Evolutionary conservation across 495 filamentous ascomycete genomes (phyloP).

Genomic region (Parathielavia appendiculata): DNA sequence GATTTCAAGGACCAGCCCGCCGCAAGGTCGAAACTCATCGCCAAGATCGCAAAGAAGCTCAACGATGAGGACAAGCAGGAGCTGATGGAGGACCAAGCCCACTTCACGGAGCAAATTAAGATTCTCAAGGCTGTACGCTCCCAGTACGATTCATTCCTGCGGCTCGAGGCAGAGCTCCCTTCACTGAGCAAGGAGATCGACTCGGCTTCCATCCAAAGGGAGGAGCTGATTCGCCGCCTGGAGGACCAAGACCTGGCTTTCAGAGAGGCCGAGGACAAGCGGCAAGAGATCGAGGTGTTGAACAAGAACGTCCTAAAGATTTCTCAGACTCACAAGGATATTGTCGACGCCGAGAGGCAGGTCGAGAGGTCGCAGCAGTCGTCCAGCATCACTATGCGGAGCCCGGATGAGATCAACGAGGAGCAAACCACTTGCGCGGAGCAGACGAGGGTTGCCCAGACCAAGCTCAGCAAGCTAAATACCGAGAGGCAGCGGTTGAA

Average conservation of each 20-base stretch:
- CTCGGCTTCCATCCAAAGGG: conserved; percentile 49
- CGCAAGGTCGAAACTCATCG: conserved; percentile 53
- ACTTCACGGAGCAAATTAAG: conserved; percentile 51
- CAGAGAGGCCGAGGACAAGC: conserved; percentile 56
- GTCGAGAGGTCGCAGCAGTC: conserved; percentile 70
- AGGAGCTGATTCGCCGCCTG: conserved; percentile 56
- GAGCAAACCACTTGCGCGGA: conserved; percentile 65
- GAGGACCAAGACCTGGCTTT: conserved; percentile 71
- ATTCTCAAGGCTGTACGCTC: conserved; percentile 54
- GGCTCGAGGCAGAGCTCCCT: conserved; percentile 68
- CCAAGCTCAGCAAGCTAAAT: conserved; percentile 56
- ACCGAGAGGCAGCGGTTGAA: conserved; percentile 67
- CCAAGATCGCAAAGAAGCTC: conserved; percentile 56
- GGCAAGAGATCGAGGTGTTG: conserved; percentile 69
- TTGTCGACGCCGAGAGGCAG: conserved; percentile 61
- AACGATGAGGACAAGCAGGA: conserved; percentile 50
- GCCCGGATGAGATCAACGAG: conserved; percentile 77
- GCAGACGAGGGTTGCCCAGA: conserved; percentile 56
- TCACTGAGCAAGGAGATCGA: conserved; percentile 57
- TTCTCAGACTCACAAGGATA: conserved; percentile 62
- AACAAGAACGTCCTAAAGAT: conserved; percentile 73
- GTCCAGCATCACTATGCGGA: conserved; percentile 55
- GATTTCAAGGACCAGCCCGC: conserved; percentile 51
- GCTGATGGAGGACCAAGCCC: conserved; percentile 49
- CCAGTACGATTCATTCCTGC: conserved; percentile 67